Evolutionary conservation across 169 alveolate species (phyloP).

Genomic region (Plasmodium coatneyi): DNA sequence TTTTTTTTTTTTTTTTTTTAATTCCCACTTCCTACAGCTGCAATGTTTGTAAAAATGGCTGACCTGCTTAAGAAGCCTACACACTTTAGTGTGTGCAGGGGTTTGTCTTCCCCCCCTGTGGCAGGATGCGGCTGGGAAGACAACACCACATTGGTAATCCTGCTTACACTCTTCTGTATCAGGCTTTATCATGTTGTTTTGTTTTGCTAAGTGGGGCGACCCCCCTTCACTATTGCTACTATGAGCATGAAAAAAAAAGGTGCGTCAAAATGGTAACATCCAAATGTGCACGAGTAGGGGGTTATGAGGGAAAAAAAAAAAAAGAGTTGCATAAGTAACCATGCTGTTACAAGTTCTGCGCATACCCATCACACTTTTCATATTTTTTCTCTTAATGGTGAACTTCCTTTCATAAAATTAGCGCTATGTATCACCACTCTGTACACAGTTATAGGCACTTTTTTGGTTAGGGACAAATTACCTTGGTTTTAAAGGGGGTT

Average conservation of each 20-base stretch:
- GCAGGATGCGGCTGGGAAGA: neutral
- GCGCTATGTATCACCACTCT: neutral
- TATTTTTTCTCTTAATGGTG: neutral
- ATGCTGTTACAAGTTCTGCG: neutral
- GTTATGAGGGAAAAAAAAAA: no score
- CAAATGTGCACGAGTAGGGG: neutral
- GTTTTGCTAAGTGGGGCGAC: neutral
- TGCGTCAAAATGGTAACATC: neutral
- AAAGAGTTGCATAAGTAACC: neutral
- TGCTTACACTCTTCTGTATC: neutral
- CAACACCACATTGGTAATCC: neutral
- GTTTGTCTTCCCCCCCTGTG: neutral
- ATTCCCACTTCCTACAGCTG: neutral
- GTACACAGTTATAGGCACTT: neutral
- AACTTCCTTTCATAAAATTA: neutral
- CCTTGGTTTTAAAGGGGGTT: neutral
- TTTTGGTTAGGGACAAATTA: neutral
- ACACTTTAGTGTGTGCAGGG: slow-evolving; percentile 6
- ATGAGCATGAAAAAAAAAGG: neutral
- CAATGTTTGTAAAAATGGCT: slow-evolving; percentile 1
- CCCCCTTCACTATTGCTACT: neutral
- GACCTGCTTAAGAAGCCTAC: neutral
- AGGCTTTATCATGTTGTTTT: neutral
- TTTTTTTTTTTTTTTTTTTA: neutral
- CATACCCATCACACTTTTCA: neutral